Evolutionary conservation across 177 flowering plant genomes (phyloP).

Genomic region (Telopea speciosissima): DNA sequence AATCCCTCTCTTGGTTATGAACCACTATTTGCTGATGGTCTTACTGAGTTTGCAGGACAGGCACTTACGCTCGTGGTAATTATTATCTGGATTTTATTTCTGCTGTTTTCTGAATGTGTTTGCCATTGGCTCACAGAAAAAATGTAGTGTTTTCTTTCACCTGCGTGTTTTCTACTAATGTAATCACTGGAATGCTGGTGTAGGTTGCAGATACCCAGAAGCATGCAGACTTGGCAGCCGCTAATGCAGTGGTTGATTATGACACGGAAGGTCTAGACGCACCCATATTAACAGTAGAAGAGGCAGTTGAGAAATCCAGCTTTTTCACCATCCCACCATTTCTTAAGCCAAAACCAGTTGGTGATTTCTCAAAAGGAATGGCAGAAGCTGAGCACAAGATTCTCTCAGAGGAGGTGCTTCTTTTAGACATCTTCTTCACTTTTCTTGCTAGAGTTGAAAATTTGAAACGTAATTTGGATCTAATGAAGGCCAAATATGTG

Average conservation of each 20-base stretch:
- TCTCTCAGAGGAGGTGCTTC: slow-evolving; percentile 58
- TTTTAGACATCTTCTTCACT: neutral
- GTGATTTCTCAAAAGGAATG: slow-evolving; percentile 68
- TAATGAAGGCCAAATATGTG: neutral
- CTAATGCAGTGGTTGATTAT: slow-evolving; percentile 52
- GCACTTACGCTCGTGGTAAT: no score
- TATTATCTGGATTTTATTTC: no score
- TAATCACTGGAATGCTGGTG: no score
- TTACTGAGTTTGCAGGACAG: no score
- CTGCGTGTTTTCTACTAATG: no score
- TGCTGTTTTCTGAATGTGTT: no score
- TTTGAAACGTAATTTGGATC: neutral
- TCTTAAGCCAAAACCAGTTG: slow-evolving; percentile 44
- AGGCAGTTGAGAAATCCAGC: slow-evolving; percentile 76
- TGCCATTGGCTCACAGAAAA: no score
- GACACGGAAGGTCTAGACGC: slow-evolving; percentile 48
- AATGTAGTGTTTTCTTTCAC: no score
- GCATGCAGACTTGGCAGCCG: slow-evolving; percentile 72
- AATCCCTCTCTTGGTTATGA: no score
- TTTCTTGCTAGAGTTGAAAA: neutral
- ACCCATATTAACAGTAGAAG: slow-evolving; percentile 80
- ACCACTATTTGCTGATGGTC: no score
- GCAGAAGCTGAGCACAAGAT: slow-evolving; percentile 78
- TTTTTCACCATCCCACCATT: slow-evolving; percentile 63
- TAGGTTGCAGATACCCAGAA: slow-evolving; percentile 29